Percentiles rank a stretch among this genome's conserved stretches.
phyloP scores from a whole-genome alignment of 2,329 filamentous ascomycete genomes.

The Colletotrichum kahawae region DNA sequence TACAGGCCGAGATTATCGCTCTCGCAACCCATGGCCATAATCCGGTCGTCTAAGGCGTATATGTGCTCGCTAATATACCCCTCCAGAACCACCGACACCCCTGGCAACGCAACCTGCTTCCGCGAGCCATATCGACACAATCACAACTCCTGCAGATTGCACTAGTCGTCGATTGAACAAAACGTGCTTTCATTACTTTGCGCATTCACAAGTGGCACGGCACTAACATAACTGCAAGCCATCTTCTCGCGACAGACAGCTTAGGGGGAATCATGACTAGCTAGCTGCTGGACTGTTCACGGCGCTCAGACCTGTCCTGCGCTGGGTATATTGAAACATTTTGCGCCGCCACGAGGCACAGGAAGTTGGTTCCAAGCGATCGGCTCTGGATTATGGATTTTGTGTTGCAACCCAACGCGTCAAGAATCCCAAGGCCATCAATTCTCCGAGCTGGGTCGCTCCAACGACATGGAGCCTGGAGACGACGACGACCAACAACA shows the following conservation, averaged over 20 bases:
- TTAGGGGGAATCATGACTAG: background rate
- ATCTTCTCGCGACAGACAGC: background rate
- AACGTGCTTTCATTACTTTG: background rate
- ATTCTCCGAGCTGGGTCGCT: constrained; percentile 18
- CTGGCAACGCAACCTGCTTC: background rate
- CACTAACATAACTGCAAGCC: background rate
- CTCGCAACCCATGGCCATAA: constrained; percentile 33
- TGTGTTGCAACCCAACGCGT: constrained; percentile 8
- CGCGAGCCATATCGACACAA: constrained; percentile 10
- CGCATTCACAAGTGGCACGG: background rate
- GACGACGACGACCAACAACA: background rate
- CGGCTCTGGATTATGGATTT: background rate
- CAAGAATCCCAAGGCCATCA: constrained; percentile 4
- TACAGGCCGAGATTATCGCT: constrained; percentile 40
- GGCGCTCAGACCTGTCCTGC: background rate
- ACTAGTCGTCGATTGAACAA: background rate
- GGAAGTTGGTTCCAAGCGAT: background rate
- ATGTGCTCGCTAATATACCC: constrained; percentile 40
- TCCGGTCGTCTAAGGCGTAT: constrained; percentile 37
- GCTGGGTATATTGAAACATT: background rate
- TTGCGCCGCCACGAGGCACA: background rate
- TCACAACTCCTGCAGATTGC: background rate
- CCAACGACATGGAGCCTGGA: constrained; percentile 16
- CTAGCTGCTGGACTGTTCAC: background rate
- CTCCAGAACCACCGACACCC: constrained; percentile 20